Conservation (phyloP, 352 stramenopile species). For the Peronosclerospora sorghi region DNA sequence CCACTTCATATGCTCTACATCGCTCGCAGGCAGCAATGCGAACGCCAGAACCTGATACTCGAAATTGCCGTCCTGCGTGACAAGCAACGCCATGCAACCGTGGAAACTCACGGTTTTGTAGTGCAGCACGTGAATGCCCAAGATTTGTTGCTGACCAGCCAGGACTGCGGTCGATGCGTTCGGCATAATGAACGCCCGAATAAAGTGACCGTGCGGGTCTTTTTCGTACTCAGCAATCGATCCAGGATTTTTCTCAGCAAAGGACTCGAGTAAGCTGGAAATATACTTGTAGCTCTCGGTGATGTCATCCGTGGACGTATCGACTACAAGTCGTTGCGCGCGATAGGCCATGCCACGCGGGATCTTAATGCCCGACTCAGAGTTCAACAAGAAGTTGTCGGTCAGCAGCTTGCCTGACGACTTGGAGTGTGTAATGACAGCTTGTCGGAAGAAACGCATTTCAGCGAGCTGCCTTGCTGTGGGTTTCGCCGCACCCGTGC, state of each 20-base stretch:
- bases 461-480: constrained; percentile 66
- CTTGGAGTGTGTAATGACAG: constrained; percentile 68
- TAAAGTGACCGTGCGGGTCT: constrained; percentile 47
- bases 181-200: constrained; percentile 62
- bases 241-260: constrained; percentile 57
- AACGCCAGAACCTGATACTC: constrained; percentile 60
- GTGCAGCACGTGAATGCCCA: constrained; percentile 61
- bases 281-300: constrained; percentile 80
- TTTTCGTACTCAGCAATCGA: constrained; percentile 55
- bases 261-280: constrained; percentile 57
- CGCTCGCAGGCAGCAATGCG: constrained; percentile 44
- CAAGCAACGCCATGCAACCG: constrained; percentile 43
- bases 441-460: constrained; percentile 67
- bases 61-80: constrained; percentile 62
- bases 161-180: constrained; percentile 36
- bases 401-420: constrained; percentile 64
- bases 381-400: constrained; percentile 64
- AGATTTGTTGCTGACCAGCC: constrained; percentile 48
- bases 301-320: constrained; percentile 58
- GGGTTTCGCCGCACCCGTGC: constrained; percentile 50
- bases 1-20: constrained; percentile 67
- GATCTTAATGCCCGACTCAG: constrained; percentile 54
- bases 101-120: constrained; percentile 63
- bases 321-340: constrained; percentile 56
- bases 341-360: constrained; percentile 60